phyloP scores from a whole-genome alignment of 2,329 filamentous ascomycete genomes.

The Diplodia mutila region DNA sequence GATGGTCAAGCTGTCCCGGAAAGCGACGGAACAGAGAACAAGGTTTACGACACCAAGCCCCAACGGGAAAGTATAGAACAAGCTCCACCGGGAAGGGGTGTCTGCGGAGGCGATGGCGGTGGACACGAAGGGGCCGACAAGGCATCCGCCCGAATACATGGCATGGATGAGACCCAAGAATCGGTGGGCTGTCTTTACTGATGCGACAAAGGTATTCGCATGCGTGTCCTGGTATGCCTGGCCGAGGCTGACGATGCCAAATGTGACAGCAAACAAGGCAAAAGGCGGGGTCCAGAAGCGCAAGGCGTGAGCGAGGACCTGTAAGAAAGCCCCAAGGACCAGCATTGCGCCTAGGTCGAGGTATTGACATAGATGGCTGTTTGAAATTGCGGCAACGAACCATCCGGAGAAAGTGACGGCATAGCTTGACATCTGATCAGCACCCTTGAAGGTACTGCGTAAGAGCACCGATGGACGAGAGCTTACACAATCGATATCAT shows the following conservation, averaged over 20 bases:
- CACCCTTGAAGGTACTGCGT: no score
- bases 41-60: conserved; percentile 59
- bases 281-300: conserved; percentile 63
- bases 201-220: conserved; percentile 64
- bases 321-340: conserved; percentile 58
- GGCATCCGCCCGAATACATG: conserved; percentile 61
- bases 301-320: conserved; percentile 59
- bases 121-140: conserved; percentile 59
- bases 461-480: neutral
- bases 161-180: conserved; percentile 69
- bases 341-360: conserved; percentile 63
- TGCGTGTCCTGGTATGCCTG: conserved; percentile 68
- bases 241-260: conserved; percentile 62
- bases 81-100: conserved; percentile 50
- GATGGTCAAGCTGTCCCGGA: conserved; percentile 48
- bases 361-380: conserved; percentile 57
- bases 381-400: conserved; percentile 61
- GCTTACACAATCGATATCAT: conserved; percentile 51
- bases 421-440: conserved; percentile 44
- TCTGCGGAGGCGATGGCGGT: conserved; percentile 41
- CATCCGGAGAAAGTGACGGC: conserved; percentile 63
- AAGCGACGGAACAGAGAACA: conserved; percentile 52
- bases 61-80: conserved; percentile 62
- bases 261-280: conserved; percentile 59
- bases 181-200: conserved; percentile 57